phyloP scores from a whole-genome alignment of 2,329 filamentous ascomycete species.

The Setomelanomma holmii region DNA sequence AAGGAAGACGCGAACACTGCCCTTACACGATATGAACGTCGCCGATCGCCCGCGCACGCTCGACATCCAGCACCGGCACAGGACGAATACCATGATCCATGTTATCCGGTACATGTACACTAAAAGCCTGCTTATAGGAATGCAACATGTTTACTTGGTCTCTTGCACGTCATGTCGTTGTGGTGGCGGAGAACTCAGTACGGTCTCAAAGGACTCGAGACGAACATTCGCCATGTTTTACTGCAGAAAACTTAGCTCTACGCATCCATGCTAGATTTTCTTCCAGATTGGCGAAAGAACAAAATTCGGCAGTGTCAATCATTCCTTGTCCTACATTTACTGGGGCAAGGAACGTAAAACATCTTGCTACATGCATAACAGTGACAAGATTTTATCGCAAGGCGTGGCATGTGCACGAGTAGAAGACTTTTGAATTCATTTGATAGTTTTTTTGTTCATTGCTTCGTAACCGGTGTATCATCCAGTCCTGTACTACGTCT shows the following conservation, averaged over 20 bases:
- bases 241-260: conserved; percentile 36
- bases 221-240: conserved; percentile 29
- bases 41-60: too few species aligned
- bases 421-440: too few species aligned
- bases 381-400: too few species aligned
- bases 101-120: neutral
- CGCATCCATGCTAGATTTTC: conserved; percentile 34
- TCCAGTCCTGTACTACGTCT: too few species aligned
- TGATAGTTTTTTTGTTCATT: too few species aligned
- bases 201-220: neutral
- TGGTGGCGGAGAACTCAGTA: too few species aligned
- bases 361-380: conserved; percentile 42
- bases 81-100: too few species aligned
- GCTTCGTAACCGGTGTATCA: too few species aligned
- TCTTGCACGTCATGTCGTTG: too few species aligned
- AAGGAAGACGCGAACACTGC: neutral
- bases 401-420: too few species aligned
- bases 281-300: conserved; percentile 49
- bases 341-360: conserved; percentile 49
- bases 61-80: too few species aligned
- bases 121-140: neutral
- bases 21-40: neutral
- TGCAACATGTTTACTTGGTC: neutral
- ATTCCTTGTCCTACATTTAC: conserved; percentile 40
- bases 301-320: conserved; percentile 45